phyloP scores from a whole-genome alignment of 805 yeast genomes.

The Kodamaea hsintzibuensis region DNA sequence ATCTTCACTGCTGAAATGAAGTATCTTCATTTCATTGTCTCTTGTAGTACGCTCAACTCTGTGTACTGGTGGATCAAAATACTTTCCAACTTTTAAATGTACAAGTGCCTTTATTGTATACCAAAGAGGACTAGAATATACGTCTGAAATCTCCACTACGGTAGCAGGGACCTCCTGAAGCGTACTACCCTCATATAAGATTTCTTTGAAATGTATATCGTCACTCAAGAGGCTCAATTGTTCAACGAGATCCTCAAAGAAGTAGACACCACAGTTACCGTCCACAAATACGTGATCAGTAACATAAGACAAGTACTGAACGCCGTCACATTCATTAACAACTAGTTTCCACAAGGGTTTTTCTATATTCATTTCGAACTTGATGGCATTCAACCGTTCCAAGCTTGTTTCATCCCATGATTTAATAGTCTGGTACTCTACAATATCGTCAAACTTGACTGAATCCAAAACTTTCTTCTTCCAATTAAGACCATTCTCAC shows the following conservation, averaged over 20 bases:
- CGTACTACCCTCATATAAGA: not conserved
- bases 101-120: conserved; percentile 1
- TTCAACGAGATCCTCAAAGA: conserved; percentile 3
- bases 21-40: not conserved
- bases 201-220: not conserved
- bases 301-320: conserved; percentile 5
- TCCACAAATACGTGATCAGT: conserved; percentile 1
- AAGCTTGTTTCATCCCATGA: not conserved
- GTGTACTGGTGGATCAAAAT: not conserved
- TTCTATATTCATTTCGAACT: not conserved
- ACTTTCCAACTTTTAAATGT: not conserved
- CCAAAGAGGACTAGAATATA: not conserved
- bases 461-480: not conserved
- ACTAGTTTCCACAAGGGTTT: conserved; percentile 7
- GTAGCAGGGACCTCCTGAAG: not conserved
- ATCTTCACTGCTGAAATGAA: not conserved
- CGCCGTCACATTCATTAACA: not conserved
- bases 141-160: not conserved
- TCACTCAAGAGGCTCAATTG: not conserved
- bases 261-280: not conserved
- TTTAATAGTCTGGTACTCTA: conserved; percentile 2
- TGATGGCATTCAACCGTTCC: not conserved
- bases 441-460: conserved; percentile 6
- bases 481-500: conserved; percentile 1
- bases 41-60: not conserved